A percentile compares a stretch with the other conserved stretches of the same genome.
Conservation (phyloP, 106 monocot genomes). For the Apostasia shenzhenica region DNA sequence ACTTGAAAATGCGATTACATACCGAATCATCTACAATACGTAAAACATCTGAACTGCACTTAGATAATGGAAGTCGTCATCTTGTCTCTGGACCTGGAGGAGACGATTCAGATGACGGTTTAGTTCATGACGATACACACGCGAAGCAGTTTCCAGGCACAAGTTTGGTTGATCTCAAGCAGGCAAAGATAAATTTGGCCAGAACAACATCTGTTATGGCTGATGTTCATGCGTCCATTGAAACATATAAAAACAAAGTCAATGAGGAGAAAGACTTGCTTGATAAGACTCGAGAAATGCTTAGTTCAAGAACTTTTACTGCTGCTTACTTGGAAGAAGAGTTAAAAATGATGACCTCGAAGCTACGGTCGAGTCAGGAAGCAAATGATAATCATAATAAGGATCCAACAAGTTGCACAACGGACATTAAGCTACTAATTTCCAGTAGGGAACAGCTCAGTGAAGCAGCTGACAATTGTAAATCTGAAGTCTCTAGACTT, state of each 20-base stretch:
- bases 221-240: conserved; percentile 39
- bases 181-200: conserved; percentile 68
- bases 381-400: conserved; percentile 5
- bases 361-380: conserved; percentile 29
- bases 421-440: conserved; percentile 50
- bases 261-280: conserved; percentile 47
- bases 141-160: conserved; percentile 30
- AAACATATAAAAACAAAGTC: conserved; percentile 42
- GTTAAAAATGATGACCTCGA: conserved; percentile 33
- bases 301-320: conserved; percentile 36
- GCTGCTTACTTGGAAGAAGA: conserved; percentile 60
- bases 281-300: conserved; percentile 43
- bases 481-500: conserved; percentile 38
- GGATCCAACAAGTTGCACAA: conserved; percentile 27
- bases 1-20: conserved; percentile 46
- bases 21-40: conserved; percentile 31
- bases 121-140: background rate
- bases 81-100: conserved; percentile 21
- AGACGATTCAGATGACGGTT: background rate
- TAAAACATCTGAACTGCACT: background rate
- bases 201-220: conserved; percentile 50
- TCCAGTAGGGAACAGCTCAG: conserved; percentile 54
- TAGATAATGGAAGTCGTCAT: conserved; percentile 25
- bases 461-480: conserved; percentile 32
- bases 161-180: conserved; percentile 57